Evolutionary conservation across 1,139 yeast genomes (phyloP).

Genomic region (Diutina scorzettiae): DNA sequence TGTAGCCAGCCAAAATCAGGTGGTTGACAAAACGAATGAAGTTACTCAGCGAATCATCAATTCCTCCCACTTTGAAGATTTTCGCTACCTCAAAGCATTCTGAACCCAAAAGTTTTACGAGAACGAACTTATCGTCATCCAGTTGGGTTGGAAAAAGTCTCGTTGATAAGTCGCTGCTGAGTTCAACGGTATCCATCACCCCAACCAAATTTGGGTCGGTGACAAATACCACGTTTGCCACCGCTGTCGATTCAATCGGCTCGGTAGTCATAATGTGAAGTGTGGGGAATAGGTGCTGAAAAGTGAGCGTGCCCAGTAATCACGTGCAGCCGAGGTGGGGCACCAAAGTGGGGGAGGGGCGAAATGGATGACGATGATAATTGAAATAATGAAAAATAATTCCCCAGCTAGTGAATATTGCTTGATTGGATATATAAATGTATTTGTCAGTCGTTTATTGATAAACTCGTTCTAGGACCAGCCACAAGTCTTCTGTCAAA

Average conservation of each 20-base stretch:
- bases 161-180: conserved; percentile 24
- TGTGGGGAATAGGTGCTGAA: conserved; percentile 1
- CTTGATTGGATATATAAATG: too few relatives aligned
- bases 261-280: conserved; percentile 4
- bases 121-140: conserved; percentile 14
- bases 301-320: neutral
- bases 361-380: neutral
- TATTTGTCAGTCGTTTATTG: too few relatives aligned
- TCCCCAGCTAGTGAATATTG: too few relatives aligned
- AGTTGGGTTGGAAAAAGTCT: conserved; percentile 19
- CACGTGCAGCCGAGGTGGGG: conserved; percentile 5
- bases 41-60: conserved; percentile 20
- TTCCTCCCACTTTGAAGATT: conserved; percentile 24
- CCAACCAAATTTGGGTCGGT: conserved; percentile 17
- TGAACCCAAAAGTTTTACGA: conserved; percentile 34
- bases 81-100: conserved; percentile 24
- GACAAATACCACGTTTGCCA: conserved; percentile 21
- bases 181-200: conserved; percentile 19
- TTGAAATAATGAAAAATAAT: neutral
- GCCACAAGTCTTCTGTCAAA: conserved; percentile 4
- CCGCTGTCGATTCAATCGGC: conserved; percentile 11
- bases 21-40: conserved; percentile 21
- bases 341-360: too few relatives aligned
- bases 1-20: neutral
- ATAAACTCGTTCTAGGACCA: neutral